Evolutionary conservation across 179 eudicot species (phyloP).

Genomic region (Camellia oleifera): DNA sequence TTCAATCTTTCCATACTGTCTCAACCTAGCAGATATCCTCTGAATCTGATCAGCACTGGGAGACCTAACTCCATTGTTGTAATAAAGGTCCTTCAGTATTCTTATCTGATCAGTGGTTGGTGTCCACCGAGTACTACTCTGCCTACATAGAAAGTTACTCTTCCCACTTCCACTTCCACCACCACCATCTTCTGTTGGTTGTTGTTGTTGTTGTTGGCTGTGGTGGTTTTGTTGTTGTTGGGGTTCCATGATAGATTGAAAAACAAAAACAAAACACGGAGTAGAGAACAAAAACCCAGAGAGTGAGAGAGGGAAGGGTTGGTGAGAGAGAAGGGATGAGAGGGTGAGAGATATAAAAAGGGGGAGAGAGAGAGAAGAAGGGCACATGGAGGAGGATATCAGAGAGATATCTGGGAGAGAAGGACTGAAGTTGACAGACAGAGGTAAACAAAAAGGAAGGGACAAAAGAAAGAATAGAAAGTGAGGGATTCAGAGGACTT

Average conservation of each 20-base stretch:
- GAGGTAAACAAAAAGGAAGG: conserved; percentile 37
- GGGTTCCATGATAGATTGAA: conserved; percentile 36
- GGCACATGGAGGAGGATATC: conserved; percentile 21
- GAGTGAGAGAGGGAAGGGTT: conserved; percentile 10
- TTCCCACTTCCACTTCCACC: conserved; percentile 17
- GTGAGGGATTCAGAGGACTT: conserved; percentile 20
- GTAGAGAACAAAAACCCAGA: conserved; percentile 4
- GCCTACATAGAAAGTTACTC: conserved; percentile 52
- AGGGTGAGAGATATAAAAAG: conserved; percentile 29
- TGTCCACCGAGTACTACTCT: conserved; percentile 3
- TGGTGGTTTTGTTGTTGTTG: conserved; percentile 29
- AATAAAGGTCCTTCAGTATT: no score
- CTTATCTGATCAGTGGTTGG: no score
- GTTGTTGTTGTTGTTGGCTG: conserved; percentile 27
- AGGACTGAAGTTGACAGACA: conserved; percentile 53
- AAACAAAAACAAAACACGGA: conserved; percentile 3
- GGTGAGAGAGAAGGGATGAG: conserved; percentile 2
- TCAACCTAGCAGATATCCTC: no score
- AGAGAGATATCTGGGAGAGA: conserved; percentile 51
- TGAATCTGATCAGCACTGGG: no score
- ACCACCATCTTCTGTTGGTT: conserved; percentile 16
- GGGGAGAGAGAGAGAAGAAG: conserved; percentile 14
- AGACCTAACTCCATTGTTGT: no score
- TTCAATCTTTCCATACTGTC: no score
- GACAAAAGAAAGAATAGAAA: conserved; percentile 38